Base-by-base conservation (phyloP, 2,329 filamentous ascomycete species). In the Fusarium cyanostomum region DNA sequence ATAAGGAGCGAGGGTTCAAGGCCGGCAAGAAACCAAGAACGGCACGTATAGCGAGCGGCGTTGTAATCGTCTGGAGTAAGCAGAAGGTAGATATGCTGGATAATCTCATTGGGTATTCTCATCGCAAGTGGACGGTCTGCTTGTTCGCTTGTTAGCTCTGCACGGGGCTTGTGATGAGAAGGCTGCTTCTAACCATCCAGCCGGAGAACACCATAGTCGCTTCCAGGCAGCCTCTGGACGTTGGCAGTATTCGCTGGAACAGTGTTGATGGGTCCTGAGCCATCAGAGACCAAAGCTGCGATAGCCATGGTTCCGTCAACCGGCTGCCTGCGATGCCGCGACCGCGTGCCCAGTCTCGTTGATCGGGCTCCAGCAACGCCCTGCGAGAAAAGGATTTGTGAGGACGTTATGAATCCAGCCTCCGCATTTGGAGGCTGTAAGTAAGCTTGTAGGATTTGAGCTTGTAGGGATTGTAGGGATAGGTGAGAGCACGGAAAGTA, bases 1-100 rank as follows among this genome's bases (percentile, higher is more conserved):
- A 75, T 72, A 10, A 89, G 74, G 2, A 90, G 64, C 2, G 67
- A 73, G 37, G 74, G 73, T 45, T 87, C 76, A n/a, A 89, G 71
- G 45, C 86, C 84, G 18, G 80, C 81, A 33, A 80, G 73, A 77
- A 88, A 86, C 88, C 86, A 90, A 31, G 75, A 73, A 41, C 82
- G 81, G 68, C 86, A 90, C 15, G 82, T 82, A 60, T 85, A 82
- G 15, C 87, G 81, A 13, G 86, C 86, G 51, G 84, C 79, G 66
- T 90, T 83, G 71, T 89, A 90, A 64, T 80, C 78, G 9, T 53
- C 41, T 1, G 77, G 78, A 5, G 59, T 41, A 6, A 81, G 71
- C 8, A 71, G 58, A 11, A 34, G 39, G 56, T 75, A 78, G 10
- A 81, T 72, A 7, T 76, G 66, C 15, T 77, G 73, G 2, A 79